Percentiles rank a stretch among this genome's conserved stretches.
phyloP scores from a whole-genome alignment of 2,329 filamentous ascomycete genomes.

The Phialophora macrospora region DNA sequence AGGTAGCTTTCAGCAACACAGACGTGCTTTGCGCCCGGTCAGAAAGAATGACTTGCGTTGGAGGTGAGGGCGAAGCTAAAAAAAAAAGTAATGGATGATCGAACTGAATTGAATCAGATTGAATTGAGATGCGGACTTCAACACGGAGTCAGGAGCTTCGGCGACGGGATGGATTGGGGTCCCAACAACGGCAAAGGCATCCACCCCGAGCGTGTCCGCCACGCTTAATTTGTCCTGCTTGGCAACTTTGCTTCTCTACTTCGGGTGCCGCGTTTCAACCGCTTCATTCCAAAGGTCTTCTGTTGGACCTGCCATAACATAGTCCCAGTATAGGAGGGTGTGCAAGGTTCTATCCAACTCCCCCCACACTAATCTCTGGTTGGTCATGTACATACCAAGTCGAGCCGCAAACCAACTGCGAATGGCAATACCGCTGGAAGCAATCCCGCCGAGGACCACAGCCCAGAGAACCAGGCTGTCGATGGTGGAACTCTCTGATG shows the following conservation, averaged over 20 bases:
- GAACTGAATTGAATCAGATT: constrained; percentile 5
- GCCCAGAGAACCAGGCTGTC: constrained; percentile 16
- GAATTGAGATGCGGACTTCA: constrained; percentile 12
- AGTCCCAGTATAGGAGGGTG: neutral
- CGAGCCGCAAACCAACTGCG: constrained; percentile 10
- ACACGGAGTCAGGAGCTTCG: constrained; percentile 19
- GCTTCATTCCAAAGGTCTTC: neutral
- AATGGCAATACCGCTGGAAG: neutral
- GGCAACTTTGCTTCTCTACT: neutral
- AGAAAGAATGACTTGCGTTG: constrained; percentile 40
- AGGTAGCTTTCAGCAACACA: neutral
- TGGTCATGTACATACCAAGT: constrained; percentile 35
- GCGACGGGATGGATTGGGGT: constrained; percentile 11
- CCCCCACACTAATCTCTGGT: neutral
- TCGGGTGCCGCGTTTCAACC: neutral
- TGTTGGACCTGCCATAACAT: neutral
- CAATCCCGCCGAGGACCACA: constrained; percentile 10
- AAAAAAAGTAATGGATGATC: constrained; percentile 3
- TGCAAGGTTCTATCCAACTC: neutral
- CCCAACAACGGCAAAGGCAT: constrained; percentile 13
- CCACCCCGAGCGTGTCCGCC: neutral
- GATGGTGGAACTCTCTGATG: neutral
- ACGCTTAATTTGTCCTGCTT: neutral
- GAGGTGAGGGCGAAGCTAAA: neutral
- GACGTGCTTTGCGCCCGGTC: constrained; percentile 43